phyloP scores from a whole-genome alignment of 352 stramenopile species.

The Phytophthora nicotianae region DNA sequence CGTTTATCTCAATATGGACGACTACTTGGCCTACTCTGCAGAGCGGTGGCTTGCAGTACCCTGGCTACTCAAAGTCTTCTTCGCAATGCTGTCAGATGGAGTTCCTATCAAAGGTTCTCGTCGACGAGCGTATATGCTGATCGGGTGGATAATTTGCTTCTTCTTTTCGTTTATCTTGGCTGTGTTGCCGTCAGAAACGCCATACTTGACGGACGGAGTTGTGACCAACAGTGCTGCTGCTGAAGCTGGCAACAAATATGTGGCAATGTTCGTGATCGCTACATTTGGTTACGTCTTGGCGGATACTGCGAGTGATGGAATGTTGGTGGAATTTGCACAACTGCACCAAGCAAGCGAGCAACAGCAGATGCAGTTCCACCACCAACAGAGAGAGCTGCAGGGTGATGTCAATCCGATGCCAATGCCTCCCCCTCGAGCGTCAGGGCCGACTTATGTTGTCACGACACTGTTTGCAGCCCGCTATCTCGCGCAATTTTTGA shows the following conservation, averaged over 20 bases:
- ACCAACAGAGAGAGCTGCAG: constrained; percentile 27
- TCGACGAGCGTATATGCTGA: constrained; percentile 55
- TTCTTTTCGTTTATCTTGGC: constrained; percentile 52
- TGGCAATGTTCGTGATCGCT: constrained; percentile 55
- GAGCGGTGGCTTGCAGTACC: constrained; percentile 61
- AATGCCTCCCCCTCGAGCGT: constrained; percentile 9
- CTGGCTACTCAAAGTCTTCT: constrained; percentile 62
- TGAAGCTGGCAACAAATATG: constrained; percentile 45
- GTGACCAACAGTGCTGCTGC: constrained; percentile 48
- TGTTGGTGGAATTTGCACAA: constrained; percentile 53
- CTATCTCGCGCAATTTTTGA: constrained; percentile 43
- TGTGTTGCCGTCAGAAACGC: constrained; percentile 35
- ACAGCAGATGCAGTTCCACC: constrained; percentile 32
- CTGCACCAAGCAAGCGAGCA: constrained; percentile 30
- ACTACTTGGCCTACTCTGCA: constrained; percentile 59
- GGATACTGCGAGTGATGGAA: constrained; percentile 48
- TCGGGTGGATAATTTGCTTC: constrained; percentile 53
- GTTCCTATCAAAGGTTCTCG: constrained; percentile 48
- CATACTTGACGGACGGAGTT: constrained; percentile 44
- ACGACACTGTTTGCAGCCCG: constrained; percentile 44
- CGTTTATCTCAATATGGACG: constrained; percentile 75
- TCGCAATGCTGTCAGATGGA: constrained; percentile 57
- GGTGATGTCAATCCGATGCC: constrained; percentile 20
- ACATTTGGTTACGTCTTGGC: constrained; percentile 56
- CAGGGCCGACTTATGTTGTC: constrained; percentile 40